Base-by-base conservation (phyloP, 2,329 filamentous ascomycete genomes). In the Xylaria sp. region DNA sequence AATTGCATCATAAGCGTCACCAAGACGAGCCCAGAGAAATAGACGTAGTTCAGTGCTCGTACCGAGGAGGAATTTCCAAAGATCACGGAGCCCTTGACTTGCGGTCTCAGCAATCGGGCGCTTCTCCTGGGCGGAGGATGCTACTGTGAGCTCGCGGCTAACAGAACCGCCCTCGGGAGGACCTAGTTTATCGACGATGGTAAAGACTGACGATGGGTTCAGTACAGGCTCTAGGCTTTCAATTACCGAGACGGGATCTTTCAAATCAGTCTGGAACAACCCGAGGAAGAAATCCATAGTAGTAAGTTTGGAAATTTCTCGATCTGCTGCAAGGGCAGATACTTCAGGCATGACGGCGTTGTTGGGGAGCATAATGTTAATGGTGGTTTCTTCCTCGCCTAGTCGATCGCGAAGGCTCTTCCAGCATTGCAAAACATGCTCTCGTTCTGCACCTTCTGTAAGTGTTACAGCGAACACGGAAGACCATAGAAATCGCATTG, bases 231-330 rank as follows among this genome's bases (percentile, higher is more conserved):
- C 96, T 42, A 99, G 83, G 32, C 90, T 96, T 75, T 98, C 94
- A 67, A 99, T 98, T 21, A 98, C 89, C 4, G 90, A 87, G 12
- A 95, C 87, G 0, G 95, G 93, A 73, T 98, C 91, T 55, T 91
- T 89, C 67, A 90, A 88, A 65, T 96, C 92, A 45, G 94, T 90
- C 68, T 93, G 92, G 77, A 98, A 98, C 0, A 99, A 88, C 45
- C 90, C 93, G 59, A 94, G 85, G 79, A 99, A 98, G 79, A 98
- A 98, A 76, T 98, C 95, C 88, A 97, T 96, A 0, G 95, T 98
- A 14, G 93, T 97, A 39, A 98, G 85, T 75, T 94, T 94, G 12
- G 93, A 95, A 30, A 98, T 91, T 77, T 99, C 95, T 63, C 93
- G 90, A 70, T 98, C 94, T 7, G 96, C 90, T 0, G 93, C 93